phyloP scores from a whole-genome alignment of 192 early-diverging fungal species.

The Linnemannia exigua region DNA sequence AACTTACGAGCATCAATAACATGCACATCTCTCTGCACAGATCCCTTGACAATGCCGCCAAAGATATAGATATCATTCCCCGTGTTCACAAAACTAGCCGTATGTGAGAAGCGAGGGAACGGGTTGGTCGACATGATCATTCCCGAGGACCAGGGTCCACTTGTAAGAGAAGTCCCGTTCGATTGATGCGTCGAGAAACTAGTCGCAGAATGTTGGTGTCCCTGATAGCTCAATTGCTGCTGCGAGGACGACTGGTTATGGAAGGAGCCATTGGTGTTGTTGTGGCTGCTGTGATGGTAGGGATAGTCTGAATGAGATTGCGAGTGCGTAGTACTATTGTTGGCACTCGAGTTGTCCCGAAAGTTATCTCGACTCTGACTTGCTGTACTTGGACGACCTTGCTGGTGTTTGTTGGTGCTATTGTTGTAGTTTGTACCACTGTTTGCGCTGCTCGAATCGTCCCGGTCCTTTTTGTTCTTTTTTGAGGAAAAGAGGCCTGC shows the following conservation, averaged over 20 bases:
- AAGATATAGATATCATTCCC: slow-evolving; percentile 57
- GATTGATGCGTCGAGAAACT: slow-evolving; percentile 42
- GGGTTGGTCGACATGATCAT: slow-evolving; percentile 54
- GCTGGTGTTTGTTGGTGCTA: slow-evolving; percentile 15
- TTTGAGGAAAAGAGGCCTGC: slow-evolving; percentile 47
- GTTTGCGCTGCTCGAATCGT: slow-evolving; percentile 18
- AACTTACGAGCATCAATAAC: slow-evolving; percentile 58
- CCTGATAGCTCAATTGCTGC: slow-evolving; percentile 10
- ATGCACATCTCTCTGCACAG: slow-evolving; percentile 54
- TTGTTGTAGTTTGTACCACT: slow-evolving; percentile 13
- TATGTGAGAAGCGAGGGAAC: slow-evolving; percentile 54
- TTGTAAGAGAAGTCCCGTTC: neutral
- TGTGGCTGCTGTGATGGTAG: slow-evolving; percentile 5
- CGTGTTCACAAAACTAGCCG: slow-evolving; percentile 32
- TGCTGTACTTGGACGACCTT: slow-evolving; percentile 21
- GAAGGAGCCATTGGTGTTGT: slow-evolving; percentile 22
- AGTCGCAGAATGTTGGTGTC: slow-evolving; percentile 15
- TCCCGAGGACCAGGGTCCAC: slow-evolving; percentile 30
- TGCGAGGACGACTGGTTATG: neutral
- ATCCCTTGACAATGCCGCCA: slow-evolving; percentile 57
- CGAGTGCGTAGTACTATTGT: slow-evolving; percentile 19
- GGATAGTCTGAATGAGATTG: slow-evolving; percentile 29
- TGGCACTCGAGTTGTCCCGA: slow-evolving; percentile 24
- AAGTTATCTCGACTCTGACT: slow-evolving; percentile 4
- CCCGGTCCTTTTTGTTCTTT: slow-evolving; percentile 48